Evolutionary conservation across 116 monocot species (phyloP).

Genomic region (Papilionanthe hybrid): DNA sequence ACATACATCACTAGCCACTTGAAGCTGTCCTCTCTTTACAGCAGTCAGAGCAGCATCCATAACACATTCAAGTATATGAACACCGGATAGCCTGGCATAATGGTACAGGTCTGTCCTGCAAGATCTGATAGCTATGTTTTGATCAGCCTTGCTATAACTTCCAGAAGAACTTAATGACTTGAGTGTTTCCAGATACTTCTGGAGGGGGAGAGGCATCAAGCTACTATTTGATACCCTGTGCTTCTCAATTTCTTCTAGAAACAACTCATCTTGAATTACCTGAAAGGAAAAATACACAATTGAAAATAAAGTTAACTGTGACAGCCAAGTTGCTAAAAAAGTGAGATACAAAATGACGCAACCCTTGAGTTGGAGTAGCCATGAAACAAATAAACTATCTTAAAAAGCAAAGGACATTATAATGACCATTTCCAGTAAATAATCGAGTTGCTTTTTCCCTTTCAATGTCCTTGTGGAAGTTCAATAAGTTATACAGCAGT

Average conservation of each 20-base stretch:
- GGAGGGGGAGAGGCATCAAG: constrained; percentile 58
- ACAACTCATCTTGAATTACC: constrained; percentile 72
- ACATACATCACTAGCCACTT: constrained; percentile 93
- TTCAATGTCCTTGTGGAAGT: neutral
- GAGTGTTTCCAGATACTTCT: constrained; percentile 60
- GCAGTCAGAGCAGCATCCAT: constrained; percentile 65
- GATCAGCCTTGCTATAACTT: constrained; percentile 19
- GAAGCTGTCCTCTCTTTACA: constrained; percentile 61
- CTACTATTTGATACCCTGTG: constrained; percentile 38
- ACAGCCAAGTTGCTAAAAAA: neutral
- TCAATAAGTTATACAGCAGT: neutral
- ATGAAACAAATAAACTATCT: neutral
- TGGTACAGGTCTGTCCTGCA: constrained; percentile 87
- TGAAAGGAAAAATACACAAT: constrained; percentile 18
- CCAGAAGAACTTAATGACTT: constrained; percentile 14
- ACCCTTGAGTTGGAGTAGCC: neutral
- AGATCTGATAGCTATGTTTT: constrained; percentile 24
- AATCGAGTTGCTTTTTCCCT: neutral
- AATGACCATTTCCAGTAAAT: neutral
- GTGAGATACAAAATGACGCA: neutral
- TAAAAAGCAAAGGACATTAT: neutral
- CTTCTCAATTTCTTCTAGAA: constrained; percentile 62
- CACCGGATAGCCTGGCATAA: constrained; percentile 67
- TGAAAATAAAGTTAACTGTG: neutral
- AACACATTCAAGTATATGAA: constrained; percentile 71